Evolutionary conservation across 805 yeast genomes (phyloP), one percentile per base, ranked within the genome.

Genomic region (Suhomyces sp.): DNA sequence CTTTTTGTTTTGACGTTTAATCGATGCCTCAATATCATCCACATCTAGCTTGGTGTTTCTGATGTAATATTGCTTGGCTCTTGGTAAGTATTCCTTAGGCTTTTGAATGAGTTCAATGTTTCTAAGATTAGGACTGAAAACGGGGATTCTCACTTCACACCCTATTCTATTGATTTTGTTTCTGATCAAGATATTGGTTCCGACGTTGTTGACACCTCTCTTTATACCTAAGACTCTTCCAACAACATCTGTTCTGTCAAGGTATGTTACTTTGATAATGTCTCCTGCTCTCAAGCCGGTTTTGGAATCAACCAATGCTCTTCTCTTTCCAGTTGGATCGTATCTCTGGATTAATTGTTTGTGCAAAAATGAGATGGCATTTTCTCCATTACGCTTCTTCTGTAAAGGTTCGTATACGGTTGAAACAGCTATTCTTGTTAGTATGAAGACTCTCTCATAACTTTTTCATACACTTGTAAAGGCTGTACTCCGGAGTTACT

Each of bases 31-130:
- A 41, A 83, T 59, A 55, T 83, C 88, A 44, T 79, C 82, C 32
- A 82, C 90, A 60, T 86, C 95, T 58, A 80, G 65, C 54, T 77
- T 80, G 33, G 82, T 72, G 60, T 76, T 83, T 67, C 96, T 83
- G 54, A 93, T 83, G 64, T 87, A 93, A 72, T 83, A 90, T 51
- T 88, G 91, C 71, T 87, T 91, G 64, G 79, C 78, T 76, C 95
- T 79, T 9, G 68, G 53, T 70, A 83, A 78, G 61, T 87, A 81
- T 53, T 74, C 76, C 44, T 65, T 60, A 24, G 95, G 91, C 60
- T 81, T 81, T 60, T 84, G 75, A 43, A 91, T 60, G 25, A 88
- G 60, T 61, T 90, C 97, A 35, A 91, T 71, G 59, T 82, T 77
- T 43, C 79, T 76, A 37, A 93, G 72, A 36, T 78, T 69, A 6